phyloP scores from a whole-genome alignment of 805 yeast species.

The Candida morakotiae region DNA sequence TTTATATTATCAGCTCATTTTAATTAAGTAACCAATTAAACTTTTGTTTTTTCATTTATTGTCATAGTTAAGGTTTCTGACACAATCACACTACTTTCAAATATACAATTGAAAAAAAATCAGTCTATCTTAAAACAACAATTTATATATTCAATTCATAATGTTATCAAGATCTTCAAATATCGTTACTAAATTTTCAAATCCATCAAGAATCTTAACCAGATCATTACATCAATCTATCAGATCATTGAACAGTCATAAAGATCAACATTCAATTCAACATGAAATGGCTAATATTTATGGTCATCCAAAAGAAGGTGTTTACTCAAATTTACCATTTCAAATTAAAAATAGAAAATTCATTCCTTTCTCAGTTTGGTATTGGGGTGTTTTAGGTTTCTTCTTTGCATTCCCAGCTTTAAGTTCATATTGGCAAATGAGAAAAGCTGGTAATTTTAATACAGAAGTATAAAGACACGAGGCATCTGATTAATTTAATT shows the following conservation, averaged over 20 bases:
- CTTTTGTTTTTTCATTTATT: constrained; percentile 13
- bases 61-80: too few relatives aligned
- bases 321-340: constrained; percentile 91
- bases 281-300: constrained; percentile 24
- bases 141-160: too few relatives aligned
- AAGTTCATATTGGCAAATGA: constrained; percentile 74
- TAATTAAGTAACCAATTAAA: constrained; percentile 13
- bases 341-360: constrained; percentile 83
- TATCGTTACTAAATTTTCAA: not conserved
- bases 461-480: not conserved
- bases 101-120: too few relatives aligned
- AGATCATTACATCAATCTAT: constrained; percentile 5
- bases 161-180: constrained; percentile 22
- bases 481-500: not conserved
- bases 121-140: too few relatives aligned
- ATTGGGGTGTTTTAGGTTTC: constrained; percentile 68
- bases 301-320: constrained; percentile 53
- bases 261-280: constrained; percentile 1
- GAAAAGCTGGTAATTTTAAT: constrained; percentile 67
- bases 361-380: constrained; percentile 79
- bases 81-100: not conserved
- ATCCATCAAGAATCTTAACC: constrained; percentile 5
- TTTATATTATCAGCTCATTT: not conserved
- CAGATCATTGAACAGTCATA: not conserved
- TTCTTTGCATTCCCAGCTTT: constrained; percentile 64